Evolutionary conservation across 371 early-diverging fungal species (phyloP).

Genomic region (Apophysomyces elegans): DNA sequence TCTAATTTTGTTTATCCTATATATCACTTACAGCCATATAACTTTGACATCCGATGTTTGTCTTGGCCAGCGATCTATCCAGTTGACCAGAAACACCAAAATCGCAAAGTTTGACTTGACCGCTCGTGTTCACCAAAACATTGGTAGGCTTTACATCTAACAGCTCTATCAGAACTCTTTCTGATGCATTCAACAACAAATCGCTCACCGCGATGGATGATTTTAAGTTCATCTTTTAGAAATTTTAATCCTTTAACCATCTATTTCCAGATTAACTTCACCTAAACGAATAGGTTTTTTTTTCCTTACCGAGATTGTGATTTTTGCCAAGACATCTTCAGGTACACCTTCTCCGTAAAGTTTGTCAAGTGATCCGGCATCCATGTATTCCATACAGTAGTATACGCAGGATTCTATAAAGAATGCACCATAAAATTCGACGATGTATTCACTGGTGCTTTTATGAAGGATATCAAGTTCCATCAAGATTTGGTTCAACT

Average conservation of each 20-base stretch:
- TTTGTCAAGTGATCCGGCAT: conserved; percentile 90
- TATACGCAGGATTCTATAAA: conserved; percentile 95
- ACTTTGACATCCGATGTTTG: conserved; percentile 92
- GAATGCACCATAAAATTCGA: conserved; percentile 98
- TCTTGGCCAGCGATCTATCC: conserved; percentile 88
- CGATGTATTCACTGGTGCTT: conserved; percentile 85
- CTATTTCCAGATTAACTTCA: conserved; percentile 33
- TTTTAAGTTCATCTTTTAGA: conserved; percentile 85
- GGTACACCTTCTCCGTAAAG: conserved; percentile 82
- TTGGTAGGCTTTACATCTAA: conserved; percentile 96
- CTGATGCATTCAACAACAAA: background rate
- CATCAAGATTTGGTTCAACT: conserved; percentile 90
- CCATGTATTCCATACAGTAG: conserved; percentile 96
- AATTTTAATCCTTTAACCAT: conserved; percentile 89
- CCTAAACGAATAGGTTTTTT: background rate
- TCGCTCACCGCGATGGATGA: conserved; percentile 82
- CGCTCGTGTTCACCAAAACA: conserved; percentile 82
- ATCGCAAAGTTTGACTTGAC: conserved; percentile 94
- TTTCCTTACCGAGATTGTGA: conserved; percentile 67
- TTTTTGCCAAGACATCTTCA: conserved; percentile 83
- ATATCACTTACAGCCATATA: conserved; percentile 85
- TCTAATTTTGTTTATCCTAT: background rate
- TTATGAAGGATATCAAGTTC: conserved; percentile 84
- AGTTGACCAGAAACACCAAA: conserved; percentile 90
- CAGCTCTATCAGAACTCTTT: background rate